Percentiles rank a stretch among this genome's conserved stretches.
Conservation (phyloP, 2,329 filamentous ascomycete genomes). For the Ophiognomonia clavigignenti-juglandacearum region DNA sequence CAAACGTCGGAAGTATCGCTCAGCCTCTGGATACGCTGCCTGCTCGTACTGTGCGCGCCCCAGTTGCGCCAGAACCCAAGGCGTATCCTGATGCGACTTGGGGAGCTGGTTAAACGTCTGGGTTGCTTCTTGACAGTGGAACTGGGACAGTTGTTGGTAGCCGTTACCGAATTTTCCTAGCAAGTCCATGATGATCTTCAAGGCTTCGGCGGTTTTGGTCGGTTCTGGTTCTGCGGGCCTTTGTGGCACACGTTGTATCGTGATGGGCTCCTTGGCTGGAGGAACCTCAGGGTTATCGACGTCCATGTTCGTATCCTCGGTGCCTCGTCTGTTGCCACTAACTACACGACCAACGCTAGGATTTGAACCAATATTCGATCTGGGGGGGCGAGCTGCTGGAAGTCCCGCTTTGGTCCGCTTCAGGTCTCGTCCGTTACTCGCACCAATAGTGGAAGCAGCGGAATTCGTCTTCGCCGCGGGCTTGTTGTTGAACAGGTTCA, state of each 20-base stretch:
- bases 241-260: conserved; percentile 30
- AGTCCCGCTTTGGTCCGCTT: conserved; percentile 78
- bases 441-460: conserved; percentile 50
- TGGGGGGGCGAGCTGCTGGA: conserved; percentile 50
- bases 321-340: conserved; percentile 80
- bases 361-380: conserved; percentile 61
- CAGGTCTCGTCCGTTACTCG: conserved; percentile 64
- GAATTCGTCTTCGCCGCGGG: conserved; percentile 61
- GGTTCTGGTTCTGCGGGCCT: conserved; percentile 47
- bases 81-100: conserved; percentile 74
- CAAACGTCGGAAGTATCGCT: conserved; percentile 78
- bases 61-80: conserved; percentile 88
- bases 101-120: conserved; percentile 68
- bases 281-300: conserved; percentile 60
- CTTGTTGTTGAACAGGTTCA: conserved; percentile 65
- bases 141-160: conserved; percentile 73
- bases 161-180: conserved; percentile 77
- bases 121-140: conserved; percentile 72
- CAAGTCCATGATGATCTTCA: conserved; percentile 73
- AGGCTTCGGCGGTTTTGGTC: conserved; percentile 66
- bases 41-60: conserved; percentile 91
- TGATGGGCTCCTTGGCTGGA: conserved; percentile 37
- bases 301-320: conserved; percentile 63
- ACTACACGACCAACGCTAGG: conserved; percentile 80
- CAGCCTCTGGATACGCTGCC: conserved; percentile 77